phyloP scores from a whole-genome alignment of 2,329 filamentous ascomycete genomes.

The Dendryphion nanum region DNA sequence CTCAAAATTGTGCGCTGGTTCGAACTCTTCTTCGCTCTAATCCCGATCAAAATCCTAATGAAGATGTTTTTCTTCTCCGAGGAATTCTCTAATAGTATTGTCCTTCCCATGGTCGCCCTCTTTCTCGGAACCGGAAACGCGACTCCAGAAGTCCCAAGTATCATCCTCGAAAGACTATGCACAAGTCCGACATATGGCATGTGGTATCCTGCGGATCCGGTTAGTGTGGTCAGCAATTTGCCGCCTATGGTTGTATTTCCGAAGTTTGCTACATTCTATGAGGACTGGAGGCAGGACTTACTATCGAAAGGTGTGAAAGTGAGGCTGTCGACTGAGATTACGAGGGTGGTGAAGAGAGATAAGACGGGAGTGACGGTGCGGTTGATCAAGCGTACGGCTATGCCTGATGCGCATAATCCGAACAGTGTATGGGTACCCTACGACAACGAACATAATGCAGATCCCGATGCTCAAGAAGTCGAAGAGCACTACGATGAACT shows the following conservation, averaged over 20 bases:
- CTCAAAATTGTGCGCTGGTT: slow-evolving; percentile 59
- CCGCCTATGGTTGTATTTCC: slow-evolving; percentile 63
- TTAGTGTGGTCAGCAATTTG: slow-evolving; percentile 49
- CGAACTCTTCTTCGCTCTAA: slow-evolving; percentile 58
- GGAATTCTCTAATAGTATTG: slow-evolving; percentile 70
- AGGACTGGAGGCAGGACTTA: slow-evolving; percentile 57
- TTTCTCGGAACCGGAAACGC: slow-evolving; percentile 76
- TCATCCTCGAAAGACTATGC: slow-evolving; percentile 58
- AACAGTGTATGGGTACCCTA: slow-evolving; percentile 45
- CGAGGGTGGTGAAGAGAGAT: slow-evolving; percentile 51
- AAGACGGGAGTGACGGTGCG: slow-evolving; percentile 53
- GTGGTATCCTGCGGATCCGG: slow-evolving; percentile 55
- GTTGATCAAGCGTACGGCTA: slow-evolving; percentile 44
- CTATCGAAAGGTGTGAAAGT: slow-evolving; percentile 56
- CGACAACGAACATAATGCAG: slow-evolving; percentile 36
- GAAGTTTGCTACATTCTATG: slow-evolving; percentile 61
- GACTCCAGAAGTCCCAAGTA: slow-evolving; percentile 67
- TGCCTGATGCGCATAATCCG: slow-evolving; percentile 44
- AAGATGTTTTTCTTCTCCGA: slow-evolving; percentile 66
- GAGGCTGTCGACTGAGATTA: slow-evolving; percentile 57
- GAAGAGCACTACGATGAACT: slow-evolving; percentile 63
- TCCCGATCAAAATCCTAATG: slow-evolving; percentile 64
- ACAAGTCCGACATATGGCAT: slow-evolving; percentile 58
- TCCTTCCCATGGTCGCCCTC: slow-evolving; percentile 68
- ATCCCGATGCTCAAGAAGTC: slow-evolving; percentile 41